Conservation (phyloP, 352 stramenopile species). For the Phytophthora citricola region DNA sequence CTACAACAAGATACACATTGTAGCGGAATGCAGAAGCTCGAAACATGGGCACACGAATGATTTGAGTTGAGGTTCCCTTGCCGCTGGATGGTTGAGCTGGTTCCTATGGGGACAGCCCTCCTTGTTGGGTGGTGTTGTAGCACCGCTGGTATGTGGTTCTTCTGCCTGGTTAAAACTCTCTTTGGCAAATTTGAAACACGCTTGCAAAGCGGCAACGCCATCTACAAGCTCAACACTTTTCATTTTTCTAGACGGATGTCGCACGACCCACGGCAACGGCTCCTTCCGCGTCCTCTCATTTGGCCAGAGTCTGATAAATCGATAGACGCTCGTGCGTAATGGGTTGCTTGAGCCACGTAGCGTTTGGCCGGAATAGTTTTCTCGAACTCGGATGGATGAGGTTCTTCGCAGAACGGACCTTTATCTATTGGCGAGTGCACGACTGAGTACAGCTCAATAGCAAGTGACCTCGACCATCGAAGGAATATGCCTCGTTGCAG, state of each 20-base stretch:
- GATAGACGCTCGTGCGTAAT: slow-evolving; percentile 26
- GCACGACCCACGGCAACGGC: slow-evolving; percentile 19
- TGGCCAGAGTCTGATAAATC: slow-evolving; percentile 27
- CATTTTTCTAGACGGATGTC: slow-evolving; percentile 16
- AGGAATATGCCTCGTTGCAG: slow-evolving; percentile 16
- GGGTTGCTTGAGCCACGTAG: slow-evolving; percentile 33
- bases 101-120: slow-evolving; percentile 18
- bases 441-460: neutral
- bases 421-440: slow-evolving; percentile 1
- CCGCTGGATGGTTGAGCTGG: slow-evolving; percentile 11
- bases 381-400: neutral
- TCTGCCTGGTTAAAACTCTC: slow-evolving; percentile 3
- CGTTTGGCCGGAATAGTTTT: slow-evolving; percentile 20
- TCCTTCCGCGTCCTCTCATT: slow-evolving; percentile 2
- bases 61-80: slow-evolving; percentile 27
- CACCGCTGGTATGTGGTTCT: slow-evolving; percentile 4
- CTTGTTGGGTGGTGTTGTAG: slow-evolving; percentile 20
- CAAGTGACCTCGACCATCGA: slow-evolving; percentile 12
- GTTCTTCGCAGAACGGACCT: slow-evolving; percentile 5
- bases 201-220: neutral
- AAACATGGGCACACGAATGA: slow-evolving; percentile 14
- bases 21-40: neutral
- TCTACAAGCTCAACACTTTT: too few species aligned
- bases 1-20: slow-evolving; percentile 31
- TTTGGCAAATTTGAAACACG: slow-evolving; percentile 9